These are phyloP conservation scores for Tylopilus balloui DNA, from an alignment of 768 basidiomycete species.

Conservation along the genomic window DNA sequence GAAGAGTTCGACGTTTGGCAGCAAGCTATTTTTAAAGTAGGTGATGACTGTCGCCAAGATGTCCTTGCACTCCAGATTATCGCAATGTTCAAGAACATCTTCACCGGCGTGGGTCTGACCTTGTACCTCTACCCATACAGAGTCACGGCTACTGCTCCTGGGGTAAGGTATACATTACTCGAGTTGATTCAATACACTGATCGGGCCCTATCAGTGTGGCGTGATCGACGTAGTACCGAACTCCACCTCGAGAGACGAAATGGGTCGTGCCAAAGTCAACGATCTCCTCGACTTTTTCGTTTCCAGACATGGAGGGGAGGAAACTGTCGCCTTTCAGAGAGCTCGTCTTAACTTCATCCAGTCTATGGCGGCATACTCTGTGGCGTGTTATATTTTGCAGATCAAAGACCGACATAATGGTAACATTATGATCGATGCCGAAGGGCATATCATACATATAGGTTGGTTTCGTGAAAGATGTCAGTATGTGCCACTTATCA, in stretches of 20 bases:
- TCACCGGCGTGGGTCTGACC: conserved; percentile 80
- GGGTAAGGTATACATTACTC: conserved; percentile 50
- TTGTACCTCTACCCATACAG: conserved; percentile 94
- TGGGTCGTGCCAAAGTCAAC: conserved; percentile 98
- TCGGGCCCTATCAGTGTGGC: conserved; percentile 68
- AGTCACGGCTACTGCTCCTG: conserved; percentile 94
- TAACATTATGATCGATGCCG: conserved; percentile 99
- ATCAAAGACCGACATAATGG: conserved; percentile 99
- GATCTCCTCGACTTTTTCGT: conserved; percentile 93
- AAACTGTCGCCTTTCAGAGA: conserved; percentile 84
- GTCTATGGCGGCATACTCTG: conserved; percentile 98
- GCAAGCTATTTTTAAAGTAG: conserved; percentile 99
- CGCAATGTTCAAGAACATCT: conserved; percentile 99
- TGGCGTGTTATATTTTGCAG: conserved; percentile 96
- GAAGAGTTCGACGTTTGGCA: conserved; percentile 90
- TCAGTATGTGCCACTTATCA: conserved; percentile 5
- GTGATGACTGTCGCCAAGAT: conserved; percentile 98
- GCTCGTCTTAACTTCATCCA: conserved; percentile 96
- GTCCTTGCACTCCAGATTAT: conserved; percentile 96
- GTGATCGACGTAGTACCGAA: conserved; percentile 99
- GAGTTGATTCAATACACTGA: neutral
- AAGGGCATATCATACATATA: conserved; percentile 95
- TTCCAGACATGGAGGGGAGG: conserved; percentile 86
- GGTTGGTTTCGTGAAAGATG: conserved; percentile 47
- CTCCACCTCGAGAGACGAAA: conserved; percentile 96